A percentile compares a stretch with the other conserved stretches of the same genome.
phyloP scores from a whole-genome alignment of 139 green algal species.

The Mesostigma viride region DNA sequence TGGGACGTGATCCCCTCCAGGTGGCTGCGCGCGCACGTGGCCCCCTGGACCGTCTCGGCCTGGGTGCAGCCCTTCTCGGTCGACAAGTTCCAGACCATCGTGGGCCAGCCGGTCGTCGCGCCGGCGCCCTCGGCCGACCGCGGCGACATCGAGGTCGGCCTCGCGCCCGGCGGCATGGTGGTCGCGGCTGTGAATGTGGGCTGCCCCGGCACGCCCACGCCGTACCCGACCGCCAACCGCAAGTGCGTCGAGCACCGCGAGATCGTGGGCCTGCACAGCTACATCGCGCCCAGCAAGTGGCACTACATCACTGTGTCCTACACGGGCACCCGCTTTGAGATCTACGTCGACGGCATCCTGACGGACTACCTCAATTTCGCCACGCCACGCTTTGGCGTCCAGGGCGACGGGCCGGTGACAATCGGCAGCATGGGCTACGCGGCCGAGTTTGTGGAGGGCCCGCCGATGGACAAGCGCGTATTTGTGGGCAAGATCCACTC shows the following conservation, averaged over 20 bases:
- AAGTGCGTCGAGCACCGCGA: conserved; percentile 16
- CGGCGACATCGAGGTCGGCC: too few species aligned
- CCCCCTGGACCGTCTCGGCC: conserved; percentile 15
- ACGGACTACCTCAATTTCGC: conserved; percentile 11
- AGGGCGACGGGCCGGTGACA: too few species aligned
- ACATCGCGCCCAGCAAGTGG: conserved; percentile 9
- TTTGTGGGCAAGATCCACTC: conserved; percentile 6
- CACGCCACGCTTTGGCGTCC: too few species aligned
- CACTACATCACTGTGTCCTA: conserved; percentile 20
- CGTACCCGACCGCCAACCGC: background rate
- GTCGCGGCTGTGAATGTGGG: too few species aligned
- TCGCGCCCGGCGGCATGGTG: too few species aligned
- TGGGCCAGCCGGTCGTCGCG: background rate
- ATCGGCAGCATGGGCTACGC: background rate
- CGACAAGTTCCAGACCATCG: conserved; percentile 3
- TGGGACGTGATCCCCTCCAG: conserved; percentile 14
- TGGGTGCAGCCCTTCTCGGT: conserved; percentile 18
- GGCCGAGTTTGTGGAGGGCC: conserved; percentile 6
- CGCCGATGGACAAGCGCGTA: background rate
- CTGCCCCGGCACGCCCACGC: too few species aligned
- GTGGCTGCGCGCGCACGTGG: conserved; percentile 11
- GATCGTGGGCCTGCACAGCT: conserved; percentile 8
- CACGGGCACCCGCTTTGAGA: background rate
- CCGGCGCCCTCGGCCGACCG: too few species aligned
- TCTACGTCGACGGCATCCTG: conserved; percentile 24